Evolutionary conservation across 371 early-diverging fungal species (phyloP).

Genomic region (Circinella minor): DNA sequence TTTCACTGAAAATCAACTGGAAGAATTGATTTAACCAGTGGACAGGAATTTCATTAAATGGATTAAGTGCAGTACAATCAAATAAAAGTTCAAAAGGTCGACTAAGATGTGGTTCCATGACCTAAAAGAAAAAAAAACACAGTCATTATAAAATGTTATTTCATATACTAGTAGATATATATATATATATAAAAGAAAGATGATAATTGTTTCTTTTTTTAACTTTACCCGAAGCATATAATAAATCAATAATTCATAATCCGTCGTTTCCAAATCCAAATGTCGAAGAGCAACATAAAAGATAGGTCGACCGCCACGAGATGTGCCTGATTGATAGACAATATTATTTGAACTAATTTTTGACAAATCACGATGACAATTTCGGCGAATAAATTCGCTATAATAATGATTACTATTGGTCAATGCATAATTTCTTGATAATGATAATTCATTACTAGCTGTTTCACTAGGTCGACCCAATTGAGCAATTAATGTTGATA

Average conservation of each 20-base stretch:
- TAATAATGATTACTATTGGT: slow-evolving; percentile 60
- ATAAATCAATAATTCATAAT: slow-evolving; percentile 82
- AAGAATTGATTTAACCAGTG: slow-evolving; percentile 79
- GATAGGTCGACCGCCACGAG: slow-evolving; percentile 79
- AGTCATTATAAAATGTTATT: background rate
- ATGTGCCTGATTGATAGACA: slow-evolving; percentile 80
- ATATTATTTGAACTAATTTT: slow-evolving; percentile 64
- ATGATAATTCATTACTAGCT: slow-evolving; percentile 41
- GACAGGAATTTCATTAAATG: slow-evolving; percentile 75
- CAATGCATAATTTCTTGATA: slow-evolving; percentile 42
- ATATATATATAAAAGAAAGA: background rate
- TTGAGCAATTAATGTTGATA: slow-evolving; percentile 83
- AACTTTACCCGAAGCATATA: slow-evolving; percentile 69
- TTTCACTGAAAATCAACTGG: slow-evolving; percentile 72
- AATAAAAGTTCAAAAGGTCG: slow-evolving; percentile 81
- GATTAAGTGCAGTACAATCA: slow-evolving; percentile 80
- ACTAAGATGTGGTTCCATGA: slow-evolving; percentile 60
- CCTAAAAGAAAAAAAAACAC: slow-evolving; percentile 23
- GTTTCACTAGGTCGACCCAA: slow-evolving; percentile 74
- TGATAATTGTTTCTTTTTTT: background rate
- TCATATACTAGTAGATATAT: background rate
- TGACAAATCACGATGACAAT: slow-evolving; percentile 66
- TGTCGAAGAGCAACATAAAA: slow-evolving; percentile 82
- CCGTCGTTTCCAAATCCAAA: slow-evolving; percentile 70
- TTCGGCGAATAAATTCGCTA: slow-evolving; percentile 80